These are phyloP conservation scores for Wolfiporia cocos DNA, from an alignment of 1,284 basidiomycete genomes.

Conservation along the genomic window DNA sequence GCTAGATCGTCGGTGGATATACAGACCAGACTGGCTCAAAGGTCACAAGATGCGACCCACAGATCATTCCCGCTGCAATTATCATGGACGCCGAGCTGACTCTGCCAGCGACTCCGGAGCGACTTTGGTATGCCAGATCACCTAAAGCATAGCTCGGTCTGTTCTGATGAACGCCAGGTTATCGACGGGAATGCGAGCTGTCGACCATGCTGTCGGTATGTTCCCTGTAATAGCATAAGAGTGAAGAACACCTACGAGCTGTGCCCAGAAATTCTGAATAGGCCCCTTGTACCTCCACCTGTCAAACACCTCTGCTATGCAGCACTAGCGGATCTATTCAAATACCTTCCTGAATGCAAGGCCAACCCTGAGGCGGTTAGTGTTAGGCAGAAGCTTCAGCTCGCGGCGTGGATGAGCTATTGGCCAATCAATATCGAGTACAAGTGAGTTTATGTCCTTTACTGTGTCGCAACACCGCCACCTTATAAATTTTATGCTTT, in stretches of 20 bases:
- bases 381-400: constrained; percentile 60
- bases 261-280: constrained; percentile 59
- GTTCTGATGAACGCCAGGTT: constrained; percentile 58
- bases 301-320: constrained; percentile 57
- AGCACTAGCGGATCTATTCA: constrained; percentile 70
- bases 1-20: constrained; percentile 59
- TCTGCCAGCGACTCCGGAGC: constrained; percentile 65
- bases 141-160: no score
- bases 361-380: constrained; percentile 52
- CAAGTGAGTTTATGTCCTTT: no score
- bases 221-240: not conserved
- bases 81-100: constrained; percentile 78
- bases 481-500: no score
- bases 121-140: constrained; percentile 50
- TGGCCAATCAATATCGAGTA: constrained; percentile 60
- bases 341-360: constrained; percentile 62
- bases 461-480: no score
- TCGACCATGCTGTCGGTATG: constrained; percentile 73
- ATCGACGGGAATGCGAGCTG: constrained; percentile 71
- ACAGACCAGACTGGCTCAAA: constrained; percentile 72
- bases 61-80: constrained; percentile 62
- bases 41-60: constrained; percentile 43
- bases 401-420: constrained; percentile 77
- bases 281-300: constrained; percentile 50
- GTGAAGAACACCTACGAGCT: not conserved